These are phyloP conservation scores for Oryza nivara DNA, from an alignment of 176 grass and related monocot genomes.

Conservation along the genomic window DNA sequence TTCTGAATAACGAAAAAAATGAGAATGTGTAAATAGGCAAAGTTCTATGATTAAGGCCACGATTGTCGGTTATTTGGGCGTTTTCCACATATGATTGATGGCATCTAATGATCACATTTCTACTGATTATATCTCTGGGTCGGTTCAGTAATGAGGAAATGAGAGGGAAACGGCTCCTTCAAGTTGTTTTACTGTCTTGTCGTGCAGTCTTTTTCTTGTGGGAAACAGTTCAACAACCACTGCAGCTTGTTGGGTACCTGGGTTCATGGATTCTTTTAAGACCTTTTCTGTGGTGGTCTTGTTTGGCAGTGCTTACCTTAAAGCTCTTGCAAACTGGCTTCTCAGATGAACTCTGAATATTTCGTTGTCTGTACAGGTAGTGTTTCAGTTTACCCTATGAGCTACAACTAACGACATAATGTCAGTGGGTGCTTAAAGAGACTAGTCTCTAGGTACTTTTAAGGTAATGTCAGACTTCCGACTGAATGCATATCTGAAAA, in stretches of 20 bases:
- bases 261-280: slow-evolving; percentile 41
- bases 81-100: slow-evolving; percentile 30
- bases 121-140: background rate
- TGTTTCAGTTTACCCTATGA: background rate
- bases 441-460: slow-evolving; percentile 17
- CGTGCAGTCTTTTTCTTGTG: slow-evolving; percentile 22
- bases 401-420: slow-evolving; percentile 20
- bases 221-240: slow-evolving; percentile 43
- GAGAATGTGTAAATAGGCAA: background rate
- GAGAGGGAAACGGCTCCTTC: slow-evolving; percentile 1
- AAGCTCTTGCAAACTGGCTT: background rate
- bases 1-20: background rate
- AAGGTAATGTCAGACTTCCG: background rate
- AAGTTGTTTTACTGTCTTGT: slow-evolving; percentile 20
- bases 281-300: background rate
- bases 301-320: background rate
- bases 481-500: background rate
- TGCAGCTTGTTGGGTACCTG: slow-evolving; percentile 9
- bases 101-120: slow-evolving; percentile 29
- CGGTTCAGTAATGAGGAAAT: background rate
- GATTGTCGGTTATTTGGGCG: slow-evolving; percentile 12
- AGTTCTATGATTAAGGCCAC: background rate
- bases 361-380: background rate
- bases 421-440: background rate
- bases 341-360: background rate